Base-by-base conservation (phyloP, 2,329 filamentous ascomycete genomes). In the Fusarium pseudoanthophilum region DNA sequence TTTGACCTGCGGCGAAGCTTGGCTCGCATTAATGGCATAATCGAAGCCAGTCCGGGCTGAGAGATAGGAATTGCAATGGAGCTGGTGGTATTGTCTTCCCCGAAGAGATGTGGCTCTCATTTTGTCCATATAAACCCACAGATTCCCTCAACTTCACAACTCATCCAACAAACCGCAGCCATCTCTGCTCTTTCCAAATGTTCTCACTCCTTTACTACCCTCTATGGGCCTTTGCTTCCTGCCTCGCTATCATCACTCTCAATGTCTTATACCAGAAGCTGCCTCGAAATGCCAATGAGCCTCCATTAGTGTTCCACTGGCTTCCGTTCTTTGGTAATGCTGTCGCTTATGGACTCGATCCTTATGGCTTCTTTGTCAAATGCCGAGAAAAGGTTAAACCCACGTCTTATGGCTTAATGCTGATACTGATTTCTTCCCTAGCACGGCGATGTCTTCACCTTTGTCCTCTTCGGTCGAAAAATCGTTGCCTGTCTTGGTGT, bases 321-420 rank as follows among this genome's bases (percentile, higher is more conserved):
- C 72, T 91, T 26, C 89, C 89, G 2, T 85, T 92, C 73, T 84
- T 94, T 69, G 92, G 92, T 52, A 93, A 89, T 80, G 92, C 92
- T 11, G 84, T 94, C 64, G 86, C 87, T 28, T 94, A 94, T 82
- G 92, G 92, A 74, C 91, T 92, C 71, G 90, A 94, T 72, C 92
- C 92, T 1, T 90, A 88, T 79, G 84, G 84, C 48, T 93, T 93
- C 84, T 93, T 93, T 80, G 87, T 88, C 67, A 77, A 84, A 26
- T 91, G 88, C 76, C 89, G 88, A 70, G 84, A 87, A 78, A 93
- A 94, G 89, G 91, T 93, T 77, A 64, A 78, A 10, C 3, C 13
- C 7, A 2, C 11, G 7, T 53, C 34, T n/a, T 14, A 11, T 4
- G 7, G 3, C 4, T n/a, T 1, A 15, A 2, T 26, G 5, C 4